These are phyloP conservation scores for Bryum argenteum DNA, from an alignment of 225 moss, liverwort and hornwort species.

Conservation along the genomic window DNA sequence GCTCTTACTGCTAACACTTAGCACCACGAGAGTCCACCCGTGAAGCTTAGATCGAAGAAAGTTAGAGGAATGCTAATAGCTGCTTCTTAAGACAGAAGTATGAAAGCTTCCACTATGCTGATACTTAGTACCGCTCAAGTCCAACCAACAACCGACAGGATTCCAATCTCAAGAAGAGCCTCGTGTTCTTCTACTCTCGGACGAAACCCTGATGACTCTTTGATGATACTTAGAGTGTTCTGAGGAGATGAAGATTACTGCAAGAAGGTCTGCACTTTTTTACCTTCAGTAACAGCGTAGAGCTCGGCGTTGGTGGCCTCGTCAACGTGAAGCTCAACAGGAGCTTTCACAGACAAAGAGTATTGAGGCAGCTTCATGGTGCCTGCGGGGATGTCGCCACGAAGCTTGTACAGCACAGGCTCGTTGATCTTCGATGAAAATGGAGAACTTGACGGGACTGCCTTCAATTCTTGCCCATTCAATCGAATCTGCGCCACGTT, in stretches of 20 bases:
- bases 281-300: constrained; percentile 67
- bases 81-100: no score
- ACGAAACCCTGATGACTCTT: no score
- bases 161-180: no score
- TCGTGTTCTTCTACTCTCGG: no score
- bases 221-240: no score
- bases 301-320: constrained; percentile 64
- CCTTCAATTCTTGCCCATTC: constrained; percentile 56
- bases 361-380: constrained; percentile 74
- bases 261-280: background rate
- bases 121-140: no score
- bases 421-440: constrained; percentile 66
- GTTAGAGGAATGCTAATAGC: no score
- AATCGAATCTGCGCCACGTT: constrained; percentile 69
- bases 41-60: no score
- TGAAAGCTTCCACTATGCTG: no score
- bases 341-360: constrained; percentile 74
- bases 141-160: no score
- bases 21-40: no score
- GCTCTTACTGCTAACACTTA: no score
- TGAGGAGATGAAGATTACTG: background rate
- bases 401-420: constrained; percentile 76
- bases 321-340: constrained; percentile 70
- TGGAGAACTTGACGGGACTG: constrained; percentile 66
- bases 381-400: constrained; percentile 93